Evolutionary conservation across 192 early-diverging fungal genomes (phyloP), one percentile per base, ranked within the genome.

Genomic region (Umbelopsis sp.): DNA sequence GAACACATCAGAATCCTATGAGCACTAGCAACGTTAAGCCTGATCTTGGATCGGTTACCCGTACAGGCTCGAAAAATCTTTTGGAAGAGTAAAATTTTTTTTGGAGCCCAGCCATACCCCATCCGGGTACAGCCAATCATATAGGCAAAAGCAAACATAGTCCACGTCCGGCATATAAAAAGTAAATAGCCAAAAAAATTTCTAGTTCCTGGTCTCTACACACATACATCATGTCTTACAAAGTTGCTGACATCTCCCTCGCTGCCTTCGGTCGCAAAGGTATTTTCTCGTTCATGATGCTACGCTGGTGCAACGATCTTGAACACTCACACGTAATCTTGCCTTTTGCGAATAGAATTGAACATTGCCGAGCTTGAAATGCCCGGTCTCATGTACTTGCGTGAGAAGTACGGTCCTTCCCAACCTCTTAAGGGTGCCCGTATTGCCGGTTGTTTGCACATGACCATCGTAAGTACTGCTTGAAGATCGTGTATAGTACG

Each of bases 261-360:
- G 94, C 95, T 74, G 93, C 93, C 74, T 99, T 90, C 88, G 97
- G 94, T 77, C 93, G 96, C 86, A 99, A 99, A 88, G 96, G 95
- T 82, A 93, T 95, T 76, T 91, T 93, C 81, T 86, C n/a, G 11
- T 46, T 83, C 49, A 35, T 10, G 23, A 20, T 8, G 7, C 45
- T 25, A 4, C 23, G 12, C 2, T 15, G 5, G 15, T 41, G 22
- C 21, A 46, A 37, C 4, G 18, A 33, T 64, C 13, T 65, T 41
- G 37, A 10, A 41, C 13, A 12, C 55, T 30, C 18, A 35, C 55
- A 15, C 67, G 76, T 91, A 76, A 87, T 91, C 79, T 41, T 87
- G 87, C 74, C 78, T 89, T 65, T 61, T 68, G 64, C 65, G 51
- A 70, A 49, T 70, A 46, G 46, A 70, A 55, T 52, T 70, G 53